These are phyloP conservation scores for Nelumbo lutea DNA, from an alignment of 164 flowering plant species.

Conservation along the genomic window DNA sequence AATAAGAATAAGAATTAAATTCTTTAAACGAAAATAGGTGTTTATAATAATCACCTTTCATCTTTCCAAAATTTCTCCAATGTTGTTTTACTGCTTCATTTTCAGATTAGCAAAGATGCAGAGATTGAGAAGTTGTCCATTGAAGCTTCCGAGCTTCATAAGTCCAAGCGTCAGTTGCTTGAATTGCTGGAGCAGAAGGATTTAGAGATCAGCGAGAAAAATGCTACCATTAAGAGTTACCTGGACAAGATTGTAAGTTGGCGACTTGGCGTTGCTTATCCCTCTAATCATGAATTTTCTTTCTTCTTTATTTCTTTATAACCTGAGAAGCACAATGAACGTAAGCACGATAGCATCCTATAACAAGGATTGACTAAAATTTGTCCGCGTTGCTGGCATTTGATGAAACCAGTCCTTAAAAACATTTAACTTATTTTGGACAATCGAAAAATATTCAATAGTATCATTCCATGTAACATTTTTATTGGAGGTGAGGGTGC, in stretches of 20 bases:
- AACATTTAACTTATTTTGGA: too few relatives aligned
- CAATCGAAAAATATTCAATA: too few relatives aligned
- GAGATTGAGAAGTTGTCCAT: conserved; percentile 60
- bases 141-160: conserved; percentile 60
- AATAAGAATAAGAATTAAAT: background rate
- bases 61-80: background rate
- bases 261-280: conserved; percentile 15
- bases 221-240: conserved; percentile 62
- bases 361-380: too few relatives aligned
- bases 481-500: too few relatives aligned
- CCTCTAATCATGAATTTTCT: background rate
- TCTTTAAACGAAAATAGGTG: background rate
- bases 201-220: conserved; percentile 68
- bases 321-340: too few relatives aligned
- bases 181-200: conserved; percentile 78
- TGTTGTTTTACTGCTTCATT: background rate
- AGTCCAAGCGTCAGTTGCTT: conserved; percentile 73
- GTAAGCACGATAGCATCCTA: too few relatives aligned
- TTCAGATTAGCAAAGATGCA: conserved; percentile 73
- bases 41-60: background rate
- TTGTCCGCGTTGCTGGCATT: too few relatives aligned
- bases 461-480: too few relatives aligned
- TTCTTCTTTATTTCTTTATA: too few relatives aligned
- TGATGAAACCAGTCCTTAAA: too few relatives aligned
- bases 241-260: conserved; percentile 77